Evolutionary conservation across 2,329 filamentous ascomycete species (phyloP), one percentile per base, ranked within the genome.

Genomic region (Colletotrichum lindemuthianum): DNA sequence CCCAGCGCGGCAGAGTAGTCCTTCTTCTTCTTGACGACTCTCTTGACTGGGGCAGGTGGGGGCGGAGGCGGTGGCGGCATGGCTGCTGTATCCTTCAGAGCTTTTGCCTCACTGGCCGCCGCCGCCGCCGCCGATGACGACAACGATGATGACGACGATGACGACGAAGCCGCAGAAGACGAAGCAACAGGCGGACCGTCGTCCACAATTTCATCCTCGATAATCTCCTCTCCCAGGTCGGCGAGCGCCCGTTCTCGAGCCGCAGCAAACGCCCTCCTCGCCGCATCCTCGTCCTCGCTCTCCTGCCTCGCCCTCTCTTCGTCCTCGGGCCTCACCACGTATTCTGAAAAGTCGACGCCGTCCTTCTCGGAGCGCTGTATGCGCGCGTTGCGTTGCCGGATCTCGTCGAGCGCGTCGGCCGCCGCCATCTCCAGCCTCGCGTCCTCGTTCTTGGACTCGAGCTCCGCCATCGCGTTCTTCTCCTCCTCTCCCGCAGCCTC

Each of bases 381-480:
- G 68, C 93, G 84, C 8, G 96, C 96, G 79, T 99, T 99, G 68
- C 95, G 83, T 56, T 92, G 95, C 60, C 95, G 85, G 61, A 99
- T 97, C 79, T 97, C 94, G 76, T 99, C 96, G 59, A 99, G 80
- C 8, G 94, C 95, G 81, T 99, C 96, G 2, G 96, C 96, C 48
- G 97, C 92, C 15, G 92, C 92, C 94, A 99, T 99, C 78, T 99
- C 96, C 44, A 91, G 86, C 81, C 96, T 94, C 1, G 94, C 94
- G 76, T 99, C 96, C 24, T 91, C 81, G 59, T 95, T 97, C 81
- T 98, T 98, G 68, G 91, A 90, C 79, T 99, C 96, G 50, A 99
- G 80, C 74, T 97, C 94, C 61, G 91, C 91, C 96, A 99, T 99
- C 24, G 93, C 92, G 76, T 97, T 94, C 69, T 89, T 85, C 76